Evolutionary conservation across 2,329 filamentous ascomycete species (phyloP), one percentile per base, ranked within the genome.

Genomic region (Pyricularia grisea): DNA sequence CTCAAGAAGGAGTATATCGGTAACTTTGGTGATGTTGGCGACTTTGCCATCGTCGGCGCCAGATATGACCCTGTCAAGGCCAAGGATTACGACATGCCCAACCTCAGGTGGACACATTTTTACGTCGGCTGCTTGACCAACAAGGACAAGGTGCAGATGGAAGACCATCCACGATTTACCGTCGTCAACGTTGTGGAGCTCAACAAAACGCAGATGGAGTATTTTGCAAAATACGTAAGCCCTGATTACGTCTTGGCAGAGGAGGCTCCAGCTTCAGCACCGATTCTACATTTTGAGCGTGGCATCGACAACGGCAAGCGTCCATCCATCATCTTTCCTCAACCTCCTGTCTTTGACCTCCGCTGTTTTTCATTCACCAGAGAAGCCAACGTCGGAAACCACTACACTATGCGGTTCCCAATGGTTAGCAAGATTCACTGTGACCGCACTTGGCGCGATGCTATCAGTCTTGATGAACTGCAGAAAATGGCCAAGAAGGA

Each of bases 1-100:
- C 78, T 97, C 61, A 97, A 97, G 78, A 93, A 93, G 74, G 92
- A 95, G 74, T 97, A 96, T 74, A 86, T 97, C 55, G 83, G 85
- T 30, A 88, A 88, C 2, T 87, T 94, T 75, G 92, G 93, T 0
- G 93, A 96, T 70, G 87, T 93, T 33, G 91, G 91, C 11, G 94
- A 97, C 76, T 92, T 97, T 75, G 89, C 91, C 1, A 84, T 94
- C 1, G 81, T 97, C 3, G 93, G 92, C 0, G 93, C 88, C 6
- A 87, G 87, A 23, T 93, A 90, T 73, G 86, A 93, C 72, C 80
- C 90, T 3, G 80, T 83, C 67, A 86, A 88, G 71, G 90, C 89
- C 9, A 83, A 82, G 65, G 80, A 83, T 9, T 84, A 87, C 66
- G 78, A 80, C 4, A 77, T 89, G 2, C 80, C 81, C 6, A 81